Evolutionary conservation across 129 eudicot species (phyloP).

Genomic region (Artemisia tridentata): DNA sequence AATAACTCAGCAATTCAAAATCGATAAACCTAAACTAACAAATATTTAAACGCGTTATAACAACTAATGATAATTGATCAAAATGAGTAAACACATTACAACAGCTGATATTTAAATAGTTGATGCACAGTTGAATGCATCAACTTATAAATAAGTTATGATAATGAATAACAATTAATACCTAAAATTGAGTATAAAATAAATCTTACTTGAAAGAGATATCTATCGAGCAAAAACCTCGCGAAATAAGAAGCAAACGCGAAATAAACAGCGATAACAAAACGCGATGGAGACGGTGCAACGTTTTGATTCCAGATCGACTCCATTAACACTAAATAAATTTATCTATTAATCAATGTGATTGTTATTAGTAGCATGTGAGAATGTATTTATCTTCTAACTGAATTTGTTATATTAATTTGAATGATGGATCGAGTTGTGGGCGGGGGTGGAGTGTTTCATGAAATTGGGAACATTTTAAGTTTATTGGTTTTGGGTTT

Average conservation of each 20-base stretch:
- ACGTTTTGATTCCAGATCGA: slow-evolving; percentile 51
- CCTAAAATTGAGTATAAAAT: slow-evolving; percentile 7
- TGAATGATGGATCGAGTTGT: too few relatives aligned
- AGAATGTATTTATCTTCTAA: too few relatives aligned
- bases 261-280: slow-evolving; percentile 50
- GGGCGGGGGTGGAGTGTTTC: too few relatives aligned
- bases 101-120: too few relatives aligned
- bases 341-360: too few relatives aligned
- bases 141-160: background rate
- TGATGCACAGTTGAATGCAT: too few relatives aligned
- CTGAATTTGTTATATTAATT: too few relatives aligned
- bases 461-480: too few relatives aligned
- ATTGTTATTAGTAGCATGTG: too few relatives aligned
- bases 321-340: slow-evolving; percentile 38
- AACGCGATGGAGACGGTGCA: slow-evolving; percentile 55
- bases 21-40: slow-evolving; percentile 5
- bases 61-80: too few relatives aligned
- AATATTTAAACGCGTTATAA: background rate
- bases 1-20: background rate
- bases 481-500: too few relatives aligned
- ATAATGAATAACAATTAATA: background rate
- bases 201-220: slow-evolving; percentile 72
- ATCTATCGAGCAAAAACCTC: slow-evolving; percentile 75
- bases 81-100: too few relatives aligned
- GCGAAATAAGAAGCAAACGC: slow-evolving; percentile 57